Base-by-base conservation (phyloP, 352 stramenopile species). In the Aphanomyces invadans region DNA sequence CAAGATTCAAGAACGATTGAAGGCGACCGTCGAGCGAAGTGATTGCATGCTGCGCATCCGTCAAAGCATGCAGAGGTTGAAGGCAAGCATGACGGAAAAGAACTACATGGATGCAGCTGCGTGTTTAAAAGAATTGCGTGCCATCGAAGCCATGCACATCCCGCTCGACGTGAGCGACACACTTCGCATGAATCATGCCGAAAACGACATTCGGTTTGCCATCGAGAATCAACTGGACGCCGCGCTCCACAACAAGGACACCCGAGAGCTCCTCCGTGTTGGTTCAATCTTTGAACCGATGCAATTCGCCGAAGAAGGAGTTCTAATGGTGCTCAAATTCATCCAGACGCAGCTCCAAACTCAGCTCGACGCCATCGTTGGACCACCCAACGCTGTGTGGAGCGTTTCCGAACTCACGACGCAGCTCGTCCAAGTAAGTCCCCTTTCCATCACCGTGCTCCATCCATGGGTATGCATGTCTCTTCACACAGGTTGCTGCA, bases 91-190 rank as follows among this genome's bases (percentile, higher is more conserved):
- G 83, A 74, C 87, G 62, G 74, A 83, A 53, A 80, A 76, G 49
- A 72, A 81, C 31, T 93, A 91, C 66, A 70, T 79, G 3, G 78
- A 90, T 52, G 86, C 86, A 12, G 86, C 86, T 3, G 73, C 68
- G 49, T 90, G 87, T 55, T 75, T 95, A 1, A 77, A 87, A 65
- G 79, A 87, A 28, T 74, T 95, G 4, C 87, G 91, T 39, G 76
- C 69, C 10, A 89, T 92, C 32, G 84, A 90, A 39, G 61, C 83
- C 70, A 68, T 89, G 25, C 12, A 21, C 26, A 89, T 90, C 76
- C 63, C 75, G 15, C 69, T 95, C 46, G 86, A 93, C 63, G 81
- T 89, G 17, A 82, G 84, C 11, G 86, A 95, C 65, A 89, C 89
- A 52, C 65, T 95, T 59, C 84, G 84, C 38, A 74, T 95, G 26